phyloP scores from a whole-genome alignment of 805 yeast genomes.

The Yarrowia osloensis region DNA sequence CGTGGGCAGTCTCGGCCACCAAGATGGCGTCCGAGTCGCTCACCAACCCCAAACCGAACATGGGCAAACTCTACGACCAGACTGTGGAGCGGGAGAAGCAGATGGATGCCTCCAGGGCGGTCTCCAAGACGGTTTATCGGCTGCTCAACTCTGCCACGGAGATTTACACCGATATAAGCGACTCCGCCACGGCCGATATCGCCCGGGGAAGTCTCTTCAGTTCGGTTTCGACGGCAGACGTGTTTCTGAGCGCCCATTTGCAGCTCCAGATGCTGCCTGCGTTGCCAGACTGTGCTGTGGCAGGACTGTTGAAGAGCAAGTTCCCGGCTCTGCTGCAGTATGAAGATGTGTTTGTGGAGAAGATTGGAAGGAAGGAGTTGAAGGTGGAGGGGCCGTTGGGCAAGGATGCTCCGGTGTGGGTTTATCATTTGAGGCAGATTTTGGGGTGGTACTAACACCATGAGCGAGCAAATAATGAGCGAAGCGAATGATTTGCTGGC shows the following conservation, averaged over 20 bases:
- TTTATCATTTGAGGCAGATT: slow-evolving; percentile 1
- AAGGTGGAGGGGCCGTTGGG: slow-evolving; percentile 13
- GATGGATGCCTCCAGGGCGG: slow-evolving; percentile 5
- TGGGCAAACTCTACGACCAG: slow-evolving; percentile 20
- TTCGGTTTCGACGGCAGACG: not conserved
- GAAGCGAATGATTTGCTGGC: no score
- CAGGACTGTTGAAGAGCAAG: slow-evolving; percentile 8
- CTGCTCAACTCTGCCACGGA: not conserved
- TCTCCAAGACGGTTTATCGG: slow-evolving; percentile 11
- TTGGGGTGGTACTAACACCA: slow-evolving; percentile 12
- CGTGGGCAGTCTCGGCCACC: slow-evolving; percentile 38
- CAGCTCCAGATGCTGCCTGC: slow-evolving; percentile 5
- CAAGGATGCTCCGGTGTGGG: slow-evolving; percentile 7
- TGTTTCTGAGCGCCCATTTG: slow-evolving; percentile 13
- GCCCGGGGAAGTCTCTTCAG: not conserved
- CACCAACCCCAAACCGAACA: slow-evolving; percentile 1
- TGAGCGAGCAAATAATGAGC: no score
- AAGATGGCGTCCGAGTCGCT: slow-evolving; percentile 48
- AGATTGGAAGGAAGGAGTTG: not conserved
- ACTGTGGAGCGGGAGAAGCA: slow-evolving; percentile 2
- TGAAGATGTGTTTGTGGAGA: not conserved
- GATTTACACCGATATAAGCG: not conserved
- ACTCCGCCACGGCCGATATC: not conserved
- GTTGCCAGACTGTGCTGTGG: slow-evolving; percentile 15
- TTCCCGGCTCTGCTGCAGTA: slow-evolving; percentile 9